Base-by-base conservation (phyloP, 2,329 filamentous ascomycete species). In the Stagonosporopsis chrysanthemi region DNA sequence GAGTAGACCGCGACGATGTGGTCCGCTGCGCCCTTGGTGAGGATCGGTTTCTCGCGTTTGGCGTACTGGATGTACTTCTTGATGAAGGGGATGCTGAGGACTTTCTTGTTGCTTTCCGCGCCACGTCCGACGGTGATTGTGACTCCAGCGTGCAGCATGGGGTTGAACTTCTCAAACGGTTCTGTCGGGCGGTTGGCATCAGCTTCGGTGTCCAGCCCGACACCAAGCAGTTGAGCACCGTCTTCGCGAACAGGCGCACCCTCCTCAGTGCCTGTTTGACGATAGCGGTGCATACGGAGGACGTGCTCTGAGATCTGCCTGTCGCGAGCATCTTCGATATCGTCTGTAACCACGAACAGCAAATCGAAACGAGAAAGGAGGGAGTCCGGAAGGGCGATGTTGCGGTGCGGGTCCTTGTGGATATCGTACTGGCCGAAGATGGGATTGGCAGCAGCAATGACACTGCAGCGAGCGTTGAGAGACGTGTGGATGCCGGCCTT, bases 21-120 rank as follows among this genome's bases (percentile, higher is more conserved):
- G 67, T 97, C 92, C 11, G 92, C 91, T 6, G 95, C 94, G 41
- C 92, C 92, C 72, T 95, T 92, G 0, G 93, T 97, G 60, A 99
- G 81, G 38, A 96, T 82, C 0, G 95, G 95, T 84, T 92, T 96
- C 72, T 95, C 84, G 33, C 86, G 90, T 81, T 99, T 99, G 63
- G 95, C 92, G 76, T 99, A 99, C 74, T 99, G 95, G 42, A 99
- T 96, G 77, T 97, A 99, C 79, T 99, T 99, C 81, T 99, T 99
- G 82, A 99, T 92, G 79, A 99, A 99, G 0, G 93, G 91, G 59
- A 99, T 97, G 79, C 91, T 96, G 51, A 99, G 82, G 14, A 99
- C 91, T 75, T 97, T 92, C 5, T 90, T 86, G 63, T 90, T 89
- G 76, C 90, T 90, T 66, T 86, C 87, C 24, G 88, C 80, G 11